phyloP scores from a whole-genome alignment of 169 alveolate species.

The Miamiensis avidus region DNA sequence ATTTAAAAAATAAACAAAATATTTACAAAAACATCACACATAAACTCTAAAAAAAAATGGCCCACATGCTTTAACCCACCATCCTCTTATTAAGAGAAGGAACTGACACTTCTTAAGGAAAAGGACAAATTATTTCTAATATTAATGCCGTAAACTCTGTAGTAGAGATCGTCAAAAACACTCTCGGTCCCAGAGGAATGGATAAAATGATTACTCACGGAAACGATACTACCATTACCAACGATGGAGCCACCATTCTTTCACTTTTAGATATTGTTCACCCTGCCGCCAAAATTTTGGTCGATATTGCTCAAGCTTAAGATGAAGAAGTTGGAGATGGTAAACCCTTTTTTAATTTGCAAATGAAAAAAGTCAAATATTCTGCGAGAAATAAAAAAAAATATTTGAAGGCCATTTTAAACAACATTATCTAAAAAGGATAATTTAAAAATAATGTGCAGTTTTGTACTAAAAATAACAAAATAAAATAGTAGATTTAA shows the following conservation, averaged over 20 bases:
- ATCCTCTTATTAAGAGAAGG: slow-evolving; percentile 96
- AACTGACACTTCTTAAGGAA: slow-evolving; percentile 96
- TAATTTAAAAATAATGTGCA: too few species aligned
- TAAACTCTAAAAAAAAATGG: too few species aligned
- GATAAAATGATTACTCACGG: slow-evolving; percentile 95
- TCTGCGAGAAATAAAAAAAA: too few species aligned
- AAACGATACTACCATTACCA: slow-evolving; percentile 92
- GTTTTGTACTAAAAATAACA: too few species aligned
- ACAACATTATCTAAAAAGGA: too few species aligned
- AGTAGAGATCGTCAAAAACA: slow-evolving; percentile 93
- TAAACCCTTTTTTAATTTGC: slow-evolving; percentile 5
- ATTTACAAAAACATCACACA: too few species aligned
- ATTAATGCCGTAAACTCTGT: slow-evolving; percentile 95
- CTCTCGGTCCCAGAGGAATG: slow-evolving; percentile 99
- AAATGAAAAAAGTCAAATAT: too few species aligned
- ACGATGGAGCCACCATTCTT: slow-evolving; percentile 99
- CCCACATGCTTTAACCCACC: slow-evolving; percentile 80
- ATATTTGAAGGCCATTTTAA: too few species aligned
- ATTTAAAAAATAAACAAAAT: too few species aligned
- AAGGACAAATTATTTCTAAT: slow-evolving; percentile 94
- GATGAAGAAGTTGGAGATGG: slow-evolving; percentile 95
- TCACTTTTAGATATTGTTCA: slow-evolving; percentile 93
- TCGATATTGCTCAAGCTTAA: slow-evolving; percentile 96
- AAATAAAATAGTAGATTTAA: too few species aligned
- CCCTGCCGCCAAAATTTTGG: slow-evolving; percentile 97